phyloP scores from a whole-genome alignment of 1,139 yeast species.

The Meyerozyma elateridarum region DNA sequence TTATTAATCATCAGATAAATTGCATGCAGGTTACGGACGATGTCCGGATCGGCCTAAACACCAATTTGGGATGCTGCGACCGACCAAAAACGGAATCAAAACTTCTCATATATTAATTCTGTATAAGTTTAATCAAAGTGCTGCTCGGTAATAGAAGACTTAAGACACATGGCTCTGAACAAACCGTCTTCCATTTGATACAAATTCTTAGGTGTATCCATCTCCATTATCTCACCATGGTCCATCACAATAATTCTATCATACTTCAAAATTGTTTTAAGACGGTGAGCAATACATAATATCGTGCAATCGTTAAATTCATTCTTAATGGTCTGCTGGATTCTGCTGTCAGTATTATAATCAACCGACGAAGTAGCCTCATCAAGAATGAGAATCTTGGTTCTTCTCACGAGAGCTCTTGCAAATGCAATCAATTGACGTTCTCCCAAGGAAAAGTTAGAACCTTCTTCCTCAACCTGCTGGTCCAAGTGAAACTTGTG shows the following conservation, averaged over 20 bases:
- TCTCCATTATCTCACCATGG: constrained; percentile 22
- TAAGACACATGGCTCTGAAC: constrained; percentile 10
- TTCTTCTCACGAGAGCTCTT: constrained; percentile 35
- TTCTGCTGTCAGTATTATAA: constrained; percentile 39
- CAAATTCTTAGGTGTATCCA: constrained; percentile 23
- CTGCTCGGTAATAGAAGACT: constrained; percentile 6
- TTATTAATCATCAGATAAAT: too few species aligned
- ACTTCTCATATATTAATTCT: too few species aligned
- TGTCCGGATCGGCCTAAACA: too few species aligned
- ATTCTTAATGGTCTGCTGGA: constrained; percentile 29
- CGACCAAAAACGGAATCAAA: too few species aligned
- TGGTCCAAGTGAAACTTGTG: constrained; percentile 32
- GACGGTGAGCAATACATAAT: constrained; percentile 39
- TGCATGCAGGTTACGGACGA: neutral
- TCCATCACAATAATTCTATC: constrained; percentile 36
- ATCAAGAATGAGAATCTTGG: constrained; percentile 35
- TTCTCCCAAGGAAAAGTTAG: constrained; percentile 39
- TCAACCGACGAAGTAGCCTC: constrained; percentile 43
- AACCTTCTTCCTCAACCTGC: constrained; percentile 36
- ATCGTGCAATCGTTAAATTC: constrained; percentile 37
- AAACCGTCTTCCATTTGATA: constrained; percentile 12
- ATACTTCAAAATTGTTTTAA: constrained; percentile 35
- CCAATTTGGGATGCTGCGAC: too few species aligned
- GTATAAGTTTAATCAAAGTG: constrained; percentile 4
- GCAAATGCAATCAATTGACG: constrained; percentile 40